Percentiles rank a stretch among this genome's conserved stretches.
phyloP scores from a whole-genome alignment of 352 stramenopile genomes.

The Phytophthora pluvialis region DNA sequence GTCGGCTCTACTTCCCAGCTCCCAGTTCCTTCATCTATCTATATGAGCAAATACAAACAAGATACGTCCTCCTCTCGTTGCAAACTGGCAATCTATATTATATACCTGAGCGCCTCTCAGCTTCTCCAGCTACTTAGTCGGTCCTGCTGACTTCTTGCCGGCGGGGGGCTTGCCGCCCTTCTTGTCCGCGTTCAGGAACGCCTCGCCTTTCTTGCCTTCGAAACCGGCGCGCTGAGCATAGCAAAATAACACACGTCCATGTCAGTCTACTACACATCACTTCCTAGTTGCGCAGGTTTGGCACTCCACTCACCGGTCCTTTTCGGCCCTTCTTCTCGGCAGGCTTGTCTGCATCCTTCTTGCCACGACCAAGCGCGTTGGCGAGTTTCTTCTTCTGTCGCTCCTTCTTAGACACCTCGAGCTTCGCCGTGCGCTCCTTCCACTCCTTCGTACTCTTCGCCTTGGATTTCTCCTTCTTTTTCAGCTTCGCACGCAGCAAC shows the following conservation, averaged over 20 bases:
- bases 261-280: constrained; percentile 12
- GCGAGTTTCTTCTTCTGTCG: constrained; percentile 65
- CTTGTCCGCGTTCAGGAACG: constrained; percentile 73
- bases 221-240: constrained; percentile 67
- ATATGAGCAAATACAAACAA: constrained; percentile 28
- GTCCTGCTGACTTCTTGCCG: constrained; percentile 31
- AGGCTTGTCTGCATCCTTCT: constrained; percentile 45
- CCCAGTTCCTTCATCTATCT: constrained; percentile 27
- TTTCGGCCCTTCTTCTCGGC: constrained; percentile 40
- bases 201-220: constrained; percentile 83
- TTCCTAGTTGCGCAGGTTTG: not conserved
- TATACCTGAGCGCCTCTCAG: constrained; percentile 36
- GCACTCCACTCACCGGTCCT: constrained; percentile 41
- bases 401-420: constrained; percentile 75
- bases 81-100: constrained; percentile 55
- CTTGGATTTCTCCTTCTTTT: constrained; percentile 87
- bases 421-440: constrained; percentile 63
- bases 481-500: constrained; percentile 79
- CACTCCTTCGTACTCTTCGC: constrained; percentile 83
- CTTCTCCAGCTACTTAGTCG: constrained; percentile 49
- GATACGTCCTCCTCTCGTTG: constrained; percentile 5
- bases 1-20: not conserved
- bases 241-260: constrained; percentile 1
- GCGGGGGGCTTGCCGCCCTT: constrained; percentile 39
- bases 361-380: constrained; percentile 31